Base-by-base conservation (phyloP, 306 rosid genomes). In the Casuarina cunninghamiana region DNA sequence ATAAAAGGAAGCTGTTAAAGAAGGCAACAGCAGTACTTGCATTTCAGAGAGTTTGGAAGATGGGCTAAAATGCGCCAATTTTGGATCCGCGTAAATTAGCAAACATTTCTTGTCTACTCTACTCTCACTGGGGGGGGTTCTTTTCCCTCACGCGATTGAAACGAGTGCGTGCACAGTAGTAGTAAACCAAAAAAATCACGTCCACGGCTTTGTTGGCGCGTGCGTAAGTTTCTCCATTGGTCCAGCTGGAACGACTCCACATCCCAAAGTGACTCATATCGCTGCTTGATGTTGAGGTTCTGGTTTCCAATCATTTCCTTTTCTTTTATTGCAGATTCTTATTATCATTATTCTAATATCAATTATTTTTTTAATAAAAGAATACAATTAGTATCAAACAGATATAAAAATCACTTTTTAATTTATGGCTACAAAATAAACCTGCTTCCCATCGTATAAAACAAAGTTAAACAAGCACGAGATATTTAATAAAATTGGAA, bases 61-160 rank as follows among this genome's bases (percentile, higher is more conserved):
- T n/a, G n/a, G n/a, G 88, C 88, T 83, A 86, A 75, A 84, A 85
- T 89, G 94, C 88, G 75, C 86, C 54, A 51, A 82, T 73, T 82
- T 76, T 76, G 82, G 90, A 86, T 81, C 86, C 79, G 86, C 80
- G 78, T 87, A 78, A 82, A 74, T 71, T 83, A 77, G 77, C 78
- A 79, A 80, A 76, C 74, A 73, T 65, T 78, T 82, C 67, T 79
- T 39, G 49, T 58, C 9, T 41, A 57, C n/a, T n/a, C n/a, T n/a
- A n/a, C 62, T 70, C 39, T 3, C 7, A 21, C 55, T 7, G 26
- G 57, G n/a, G n/a, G n/a, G 9, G 16, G 51, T 73, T 73, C 50
- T 19, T 17, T 62, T 39, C 16, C 8, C 38, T 54, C 4, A 26
- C 32, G 32, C 32, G 32, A 26, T 26, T 54, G 21, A 10, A 21